These are phyloP conservation scores for Penicillium hordei DNA, from an alignment of 2,329 filamentous ascomycete species.

Conservation along the genomic window DNA sequence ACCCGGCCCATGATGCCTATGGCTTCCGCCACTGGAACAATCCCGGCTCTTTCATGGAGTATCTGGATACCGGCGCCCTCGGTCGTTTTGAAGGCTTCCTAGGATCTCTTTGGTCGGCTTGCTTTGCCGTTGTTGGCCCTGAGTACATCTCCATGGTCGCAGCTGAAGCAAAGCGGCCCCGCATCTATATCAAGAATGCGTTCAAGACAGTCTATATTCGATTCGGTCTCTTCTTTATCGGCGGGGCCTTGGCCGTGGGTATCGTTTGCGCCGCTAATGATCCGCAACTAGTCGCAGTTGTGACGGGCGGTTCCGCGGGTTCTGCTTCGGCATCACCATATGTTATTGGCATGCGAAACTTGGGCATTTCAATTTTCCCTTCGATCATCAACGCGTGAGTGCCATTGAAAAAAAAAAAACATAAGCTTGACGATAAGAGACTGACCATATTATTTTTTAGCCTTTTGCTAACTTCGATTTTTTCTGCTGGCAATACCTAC, in stretches of 20 bases:
- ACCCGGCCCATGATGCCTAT: constrained; percentile 66
- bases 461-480: constrained; percentile 54
- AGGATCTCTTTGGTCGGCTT: constrained; percentile 69
- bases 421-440: no score
- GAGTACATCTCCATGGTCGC: constrained; percentile 63
- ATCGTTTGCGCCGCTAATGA: constrained; percentile 69
- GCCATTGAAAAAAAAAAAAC: background rate
- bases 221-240: constrained; percentile 71
- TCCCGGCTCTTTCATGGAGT: constrained; percentile 66
- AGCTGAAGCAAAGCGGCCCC: constrained; percentile 68
- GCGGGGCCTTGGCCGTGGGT: constrained; percentile 68
- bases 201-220: constrained; percentile 76
- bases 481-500: constrained; percentile 58
- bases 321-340: constrained; percentile 60
- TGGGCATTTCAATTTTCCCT: constrained; percentile 55
- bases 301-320: constrained; percentile 15
- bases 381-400: constrained; percentile 57
- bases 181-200: constrained; percentile 67
- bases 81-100: constrained; percentile 58
- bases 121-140: constrained; percentile 63
- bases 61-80: constrained; percentile 60
- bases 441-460: background rate
- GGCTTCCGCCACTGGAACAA: constrained; percentile 65
- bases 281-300: constrained; percentile 16
- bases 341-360: constrained; percentile 61